Evolutionary conservation across 768 basidiomycete species (phyloP).

Genomic region (Calocybe indica): DNA sequence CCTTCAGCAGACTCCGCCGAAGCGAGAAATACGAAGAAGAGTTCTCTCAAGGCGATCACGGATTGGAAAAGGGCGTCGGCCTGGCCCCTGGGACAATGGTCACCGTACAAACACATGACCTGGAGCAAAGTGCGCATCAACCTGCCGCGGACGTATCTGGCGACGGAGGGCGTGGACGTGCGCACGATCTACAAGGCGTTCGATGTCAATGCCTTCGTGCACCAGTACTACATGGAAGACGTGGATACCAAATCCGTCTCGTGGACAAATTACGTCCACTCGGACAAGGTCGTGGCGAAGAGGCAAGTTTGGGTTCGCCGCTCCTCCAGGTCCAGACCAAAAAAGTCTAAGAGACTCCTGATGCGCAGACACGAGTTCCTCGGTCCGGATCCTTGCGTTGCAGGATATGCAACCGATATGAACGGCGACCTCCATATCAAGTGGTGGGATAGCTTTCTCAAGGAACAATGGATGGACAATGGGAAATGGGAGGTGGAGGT

Average conservation of each 20-base stretch:
- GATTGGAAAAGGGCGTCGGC: constrained; percentile 27
- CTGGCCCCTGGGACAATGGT: constrained; percentile 35
- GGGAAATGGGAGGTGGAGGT: constrained; percentile 35
- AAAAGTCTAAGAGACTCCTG: not conserved
- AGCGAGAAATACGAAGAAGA: constrained; percentile 16
- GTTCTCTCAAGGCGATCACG: constrained; percentile 20
- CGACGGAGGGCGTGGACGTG: constrained; percentile 27
- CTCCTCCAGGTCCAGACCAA: not conserved
- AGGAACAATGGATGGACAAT: constrained; percentile 36
- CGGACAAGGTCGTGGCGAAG: constrained; percentile 22
- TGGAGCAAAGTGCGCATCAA: constrained; percentile 25
- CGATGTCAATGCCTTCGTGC: constrained; percentile 34
- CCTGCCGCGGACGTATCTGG: constrained; percentile 33
- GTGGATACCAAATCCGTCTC: constrained; percentile 12
- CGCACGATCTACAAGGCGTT: constrained; percentile 20
- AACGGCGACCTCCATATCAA: constrained; percentile 33
- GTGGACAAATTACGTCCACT: constrained; percentile 28
- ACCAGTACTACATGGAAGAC: constrained; percentile 15
- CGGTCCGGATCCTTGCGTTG: constrained; percentile 37
- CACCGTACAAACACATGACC: constrained; percentile 26
- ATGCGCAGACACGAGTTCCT: constrained; percentile 35
- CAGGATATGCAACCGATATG: constrained; percentile 30
- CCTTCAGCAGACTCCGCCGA: constrained; percentile 11
- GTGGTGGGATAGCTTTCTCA: constrained; percentile 38
- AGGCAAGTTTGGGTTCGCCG: constrained; percentile 14